Conservation (phyloP, 2,329 filamentous ascomycete genomes). For the Mollisia scopiformis region DNA sequence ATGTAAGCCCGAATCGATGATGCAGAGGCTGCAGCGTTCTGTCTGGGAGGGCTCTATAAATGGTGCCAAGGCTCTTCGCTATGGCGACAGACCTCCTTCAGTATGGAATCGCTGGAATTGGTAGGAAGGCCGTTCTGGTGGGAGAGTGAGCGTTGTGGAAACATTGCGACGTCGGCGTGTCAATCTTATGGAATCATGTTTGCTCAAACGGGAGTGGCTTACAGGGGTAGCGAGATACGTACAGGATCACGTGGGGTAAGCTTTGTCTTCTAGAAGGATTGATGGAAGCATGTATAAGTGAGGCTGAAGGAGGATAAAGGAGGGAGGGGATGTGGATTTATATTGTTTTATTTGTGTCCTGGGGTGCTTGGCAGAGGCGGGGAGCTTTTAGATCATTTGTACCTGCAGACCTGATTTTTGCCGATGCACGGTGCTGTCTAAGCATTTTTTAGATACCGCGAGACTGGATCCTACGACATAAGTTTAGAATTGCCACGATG, state of each 20-base stretch:
- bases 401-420: background rate
- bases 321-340: too few species aligned
- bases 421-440: background rate
- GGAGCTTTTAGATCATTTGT: too few species aligned
- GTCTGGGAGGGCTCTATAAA: background rate
- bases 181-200: background rate
- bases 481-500: too few species aligned
- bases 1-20: background rate
- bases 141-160: background rate
- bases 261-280: too few species aligned
- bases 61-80: background rate
- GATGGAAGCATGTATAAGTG: too few species aligned
- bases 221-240: background rate
- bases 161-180: background rate
- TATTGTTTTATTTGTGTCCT: too few species aligned
- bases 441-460: background rate
- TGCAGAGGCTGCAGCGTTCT: background rate
- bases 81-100: background rate
- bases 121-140: background rate
- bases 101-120: background rate
- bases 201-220: background rate
- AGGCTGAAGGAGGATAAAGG: too few species aligned
- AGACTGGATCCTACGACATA: too few species aligned
- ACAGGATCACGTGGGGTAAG: slow-evolving; percentile 1
- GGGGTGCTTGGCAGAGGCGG: too few species aligned